Base-by-base conservation (phyloP, 345 rosid species). In the Populus nigra region DNA sequence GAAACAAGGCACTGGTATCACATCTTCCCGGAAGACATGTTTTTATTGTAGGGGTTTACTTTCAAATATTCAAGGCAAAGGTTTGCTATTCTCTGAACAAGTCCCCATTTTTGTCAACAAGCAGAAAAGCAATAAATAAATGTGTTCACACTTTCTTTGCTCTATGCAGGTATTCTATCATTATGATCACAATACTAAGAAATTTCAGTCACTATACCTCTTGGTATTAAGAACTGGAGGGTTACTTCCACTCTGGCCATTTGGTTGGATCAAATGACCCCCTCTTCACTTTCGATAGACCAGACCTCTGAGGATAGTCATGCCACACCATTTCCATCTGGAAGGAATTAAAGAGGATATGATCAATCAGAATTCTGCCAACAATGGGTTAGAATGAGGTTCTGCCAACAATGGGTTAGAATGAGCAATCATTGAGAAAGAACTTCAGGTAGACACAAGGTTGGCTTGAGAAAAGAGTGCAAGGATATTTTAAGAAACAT, bases 321-420 rank as follows among this genome's bases (percentile, higher is more conserved):
- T 92, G 91, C 97, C 99, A 93, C 47, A 89, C 83, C 93, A 91
- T 82, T 86, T 92, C 99, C 98, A 93, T 89, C 97, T 95, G 86
- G 59, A 68, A 76, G 47, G 66, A 73, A 70, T 39, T 27, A 74
- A 67, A 80, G 33, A 43, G 50, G 16, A 80, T 57, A 39, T 71
- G n/a, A 33, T 68, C 55, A 65, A 57, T 10, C 59, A 1, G 43
- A 43, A 57, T 50, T 77, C 55, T 16, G 68, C 22, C 8, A 9
- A 67, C 5, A 8, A 22, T 57, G 62, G 27, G 23, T 25, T 22
- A 57, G 27, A 41, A 0, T 35, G 31, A 79, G 10, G 53, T 50
- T 77, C 55, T 16, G 68, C 22, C 8, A 9, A 67, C 5, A 8
- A 22, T 57, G 62, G 27, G 23, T 25, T 22, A 57, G 27, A 41